Conservation (phyloP, 108 stramenopile species). For the Pseudonitzschia multiseries region DNA sequence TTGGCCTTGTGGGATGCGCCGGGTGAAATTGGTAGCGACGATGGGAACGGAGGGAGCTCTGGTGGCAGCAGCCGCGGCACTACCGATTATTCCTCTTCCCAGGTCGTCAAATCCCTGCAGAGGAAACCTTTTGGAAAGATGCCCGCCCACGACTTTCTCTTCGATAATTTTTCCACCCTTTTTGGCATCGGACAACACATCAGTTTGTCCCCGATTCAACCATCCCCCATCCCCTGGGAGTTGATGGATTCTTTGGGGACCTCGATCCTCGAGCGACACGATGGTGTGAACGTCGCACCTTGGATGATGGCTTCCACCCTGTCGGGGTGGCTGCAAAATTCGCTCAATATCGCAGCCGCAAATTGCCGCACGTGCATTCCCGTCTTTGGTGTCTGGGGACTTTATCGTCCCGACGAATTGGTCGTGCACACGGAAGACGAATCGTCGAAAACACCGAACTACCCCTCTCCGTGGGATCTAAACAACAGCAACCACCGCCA, state of each 20-base stretch:
- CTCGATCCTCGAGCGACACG: conserved; percentile 41
- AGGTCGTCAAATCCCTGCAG: conserved; percentile 31
- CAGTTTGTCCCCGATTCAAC: conserved; percentile 53
- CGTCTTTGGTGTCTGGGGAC: conserved; percentile 79
- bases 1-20: conserved; percentile 81
- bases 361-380: conserved; percentile 71
- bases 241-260: conserved; percentile 27
- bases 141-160: conserved; percentile 32
- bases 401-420: conserved; percentile 37
- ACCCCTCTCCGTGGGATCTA: conserved; percentile 5
- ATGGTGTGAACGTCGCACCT: conserved; percentile 21
- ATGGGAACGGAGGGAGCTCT: neutral
- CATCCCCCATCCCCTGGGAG: conserved; percentile 24
- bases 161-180: conserved; percentile 65
- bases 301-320: conserved; percentile 31
- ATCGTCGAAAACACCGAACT: neutral
- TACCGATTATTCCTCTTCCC: conserved; percentile 8
- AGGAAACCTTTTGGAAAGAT: conserved; percentile 24
- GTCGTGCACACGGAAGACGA: conserved; percentile 1
- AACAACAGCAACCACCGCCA: neutral
- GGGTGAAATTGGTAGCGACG: neutral
- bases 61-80: neutral
- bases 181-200: conserved; percentile 89
- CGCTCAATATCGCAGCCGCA: conserved; percentile 63
- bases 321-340: conserved; percentile 59